Percentiles rank a stretch among this genome's conserved stretches.
Evolutionary conservation across 164 flowering plant species (phyloP).

Genomic region (Platanus orientalis): DNA sequence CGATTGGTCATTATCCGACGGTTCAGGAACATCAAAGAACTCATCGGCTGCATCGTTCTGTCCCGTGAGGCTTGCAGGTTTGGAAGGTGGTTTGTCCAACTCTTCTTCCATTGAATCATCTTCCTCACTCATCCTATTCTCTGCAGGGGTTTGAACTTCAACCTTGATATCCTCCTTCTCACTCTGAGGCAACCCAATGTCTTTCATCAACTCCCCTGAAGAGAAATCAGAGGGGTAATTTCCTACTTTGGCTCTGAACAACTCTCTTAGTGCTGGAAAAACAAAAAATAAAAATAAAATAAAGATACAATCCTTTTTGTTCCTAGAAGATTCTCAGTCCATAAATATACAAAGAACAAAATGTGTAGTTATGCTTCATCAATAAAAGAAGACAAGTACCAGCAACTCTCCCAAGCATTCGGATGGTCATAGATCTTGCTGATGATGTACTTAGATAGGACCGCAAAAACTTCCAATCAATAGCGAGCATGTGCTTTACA

Average conservation of each 20-base stretch:
- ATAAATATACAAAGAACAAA: background rate
- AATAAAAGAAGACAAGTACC: slow-evolving; percentile 34
- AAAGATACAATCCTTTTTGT: background rate
- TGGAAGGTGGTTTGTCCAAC: slow-evolving; percentile 18
- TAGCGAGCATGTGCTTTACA: slow-evolving; percentile 91
- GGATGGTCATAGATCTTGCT: slow-evolving; percentile 59
- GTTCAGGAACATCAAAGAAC: slow-evolving; percentile 67
- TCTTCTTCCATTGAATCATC: slow-evolving; percentile 24
- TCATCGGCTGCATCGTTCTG: slow-evolving; percentile 57
- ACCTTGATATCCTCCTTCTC: slow-evolving; percentile 29
- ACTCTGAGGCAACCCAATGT: slow-evolving; percentile 24
- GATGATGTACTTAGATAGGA: slow-evolving; percentile 49
- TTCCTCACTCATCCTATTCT: slow-evolving; percentile 18
- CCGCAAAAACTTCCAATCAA: slow-evolving; percentile 92
- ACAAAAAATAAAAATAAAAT: background rate
- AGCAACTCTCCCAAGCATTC: slow-evolving; percentile 78
- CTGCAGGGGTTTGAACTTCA: slow-evolving; percentile 22
- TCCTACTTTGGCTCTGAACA: slow-evolving; percentile 58
- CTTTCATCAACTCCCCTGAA: slow-evolving; percentile 37
- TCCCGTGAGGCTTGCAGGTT: slow-evolving; percentile 35
- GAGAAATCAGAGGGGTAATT: slow-evolving; percentile 31
- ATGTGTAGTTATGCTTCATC: background rate
- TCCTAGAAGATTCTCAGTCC: background rate
- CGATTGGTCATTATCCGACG: slow-evolving; percentile 36
- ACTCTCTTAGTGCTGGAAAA: slow-evolving; percentile 71